Base-by-base conservation (phyloP, 371 early-diverging fungal species). In the Mucor velutinosus region DNA sequence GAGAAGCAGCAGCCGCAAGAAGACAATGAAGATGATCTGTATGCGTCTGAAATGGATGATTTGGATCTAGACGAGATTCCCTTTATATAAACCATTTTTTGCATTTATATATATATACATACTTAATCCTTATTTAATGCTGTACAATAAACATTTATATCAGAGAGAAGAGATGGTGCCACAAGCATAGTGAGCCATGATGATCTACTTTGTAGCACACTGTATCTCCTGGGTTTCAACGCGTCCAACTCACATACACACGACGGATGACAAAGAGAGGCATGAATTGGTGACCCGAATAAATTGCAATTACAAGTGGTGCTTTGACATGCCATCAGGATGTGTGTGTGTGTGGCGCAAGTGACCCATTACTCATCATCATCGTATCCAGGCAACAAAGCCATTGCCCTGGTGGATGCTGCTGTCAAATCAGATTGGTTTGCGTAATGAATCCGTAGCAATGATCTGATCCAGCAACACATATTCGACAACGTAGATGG, bases 41-140 rank as follows among this genome's bases (percentile, higher is more conserved):
- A n/a, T 12, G 32, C 25, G 25, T 25, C 55, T 7, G 64, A 63
- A 15, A 53, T 63, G 33, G 64, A 63, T 29, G 64, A 63, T 29
- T 55, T 63, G 37, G 64, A 63, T 39, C 29, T 63, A 17, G 64
- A 63, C 14, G 27, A 23, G 6, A 63, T 63, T 25, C 64, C 64
- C 7, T 63, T 63, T 63, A 63, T 63, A 35, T 63, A 63, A 63
- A 53, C 11, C 12, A 10, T 53, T 4, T 45, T 21, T 47, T 47
- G 47, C 47, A 47, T 45, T 3, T 45, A 45, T n/a, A 4, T 45
- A 45, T n/a, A 4, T 8, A 19, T 45, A 45, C 45, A 45, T 19
- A n/a, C 19, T 19, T 19, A 14, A 19, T 45, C 19, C 37, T 45
- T 45, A 45, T 19, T n/a, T 8, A 45, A 17, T 45, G n/a, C 19